phyloP scores from a whole-genome alignment of 164 flowering plant species.

The Buxus sempervirens region DNA sequence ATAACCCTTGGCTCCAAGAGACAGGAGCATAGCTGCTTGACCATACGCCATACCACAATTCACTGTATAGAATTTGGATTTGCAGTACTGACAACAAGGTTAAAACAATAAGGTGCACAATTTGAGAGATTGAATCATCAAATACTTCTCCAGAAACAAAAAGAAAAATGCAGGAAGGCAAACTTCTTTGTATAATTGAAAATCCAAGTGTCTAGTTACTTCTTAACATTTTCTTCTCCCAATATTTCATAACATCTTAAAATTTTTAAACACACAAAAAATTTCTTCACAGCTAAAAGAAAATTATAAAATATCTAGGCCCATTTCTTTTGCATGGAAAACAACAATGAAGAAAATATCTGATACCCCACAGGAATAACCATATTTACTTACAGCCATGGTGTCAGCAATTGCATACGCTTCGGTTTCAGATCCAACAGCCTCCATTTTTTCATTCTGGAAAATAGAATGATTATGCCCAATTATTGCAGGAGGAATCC shows the following conservation, averaged over 20 bases:
- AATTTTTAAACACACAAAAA: neutral
- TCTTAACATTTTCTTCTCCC: too few species aligned
- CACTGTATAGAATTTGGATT: conserved; percentile 66
- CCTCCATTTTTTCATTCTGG: conserved; percentile 76
- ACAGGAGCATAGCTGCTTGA: conserved; percentile 94
- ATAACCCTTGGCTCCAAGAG: conserved; percentile 75
- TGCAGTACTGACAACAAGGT: conserved; percentile 46
- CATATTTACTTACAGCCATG: conserved; percentile 81
- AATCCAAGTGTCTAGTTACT: neutral
- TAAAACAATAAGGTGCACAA: too few species aligned
- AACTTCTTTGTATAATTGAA: neutral
- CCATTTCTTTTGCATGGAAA: neutral
- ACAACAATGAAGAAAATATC: too few species aligned
- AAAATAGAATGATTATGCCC: conserved; percentile 13
- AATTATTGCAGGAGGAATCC: conserved; percentile 2
- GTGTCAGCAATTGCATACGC: conserved; percentile 91
- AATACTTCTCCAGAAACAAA: too few species aligned
- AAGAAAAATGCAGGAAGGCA: too few species aligned
- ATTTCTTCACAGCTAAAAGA: neutral
- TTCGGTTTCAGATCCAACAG: conserved; percentile 85
- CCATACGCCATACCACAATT: conserved; percentile 85
- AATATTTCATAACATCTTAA: neutral
- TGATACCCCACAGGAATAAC: too few species aligned
- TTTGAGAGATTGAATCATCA: too few species aligned
- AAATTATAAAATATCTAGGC: neutral